A percentile compares a stretch with the other conserved stretches of the same genome.
phyloP scores from a whole-genome alignment of 805 yeast genomes.

The Metschnikowia vanudenii region DNA sequence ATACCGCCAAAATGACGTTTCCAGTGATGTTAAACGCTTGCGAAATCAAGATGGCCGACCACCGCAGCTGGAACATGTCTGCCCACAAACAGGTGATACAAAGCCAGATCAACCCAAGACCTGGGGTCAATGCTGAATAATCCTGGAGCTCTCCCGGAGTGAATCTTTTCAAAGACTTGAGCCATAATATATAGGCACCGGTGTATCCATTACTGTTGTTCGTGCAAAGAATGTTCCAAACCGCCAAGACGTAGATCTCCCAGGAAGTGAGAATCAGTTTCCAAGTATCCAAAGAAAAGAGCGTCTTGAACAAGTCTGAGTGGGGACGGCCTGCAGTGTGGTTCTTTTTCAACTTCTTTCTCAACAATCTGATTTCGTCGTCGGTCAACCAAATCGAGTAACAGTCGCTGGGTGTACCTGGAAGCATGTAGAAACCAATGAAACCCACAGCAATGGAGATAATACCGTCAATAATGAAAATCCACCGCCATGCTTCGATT shows the following conservation, averaged over 20 bases:
- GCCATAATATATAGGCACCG: slow-evolving; percentile 63
- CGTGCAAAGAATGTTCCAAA: slow-evolving; percentile 60
- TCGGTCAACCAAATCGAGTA: slow-evolving; percentile 21
- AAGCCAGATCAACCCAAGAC: slow-evolving; percentile 42
- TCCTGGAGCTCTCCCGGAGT: slow-evolving; percentile 34
- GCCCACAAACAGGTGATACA: slow-evolving; percentile 35
- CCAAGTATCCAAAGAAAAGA: slow-evolving; percentile 42
- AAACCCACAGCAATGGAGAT: slow-evolving; percentile 17
- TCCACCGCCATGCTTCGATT: slow-evolving; percentile 21
- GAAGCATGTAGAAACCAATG: slow-evolving; percentile 19
- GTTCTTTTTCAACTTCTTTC: slow-evolving; percentile 27
- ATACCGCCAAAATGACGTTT: slow-evolving; percentile 52
- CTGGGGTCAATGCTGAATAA: slow-evolving; percentile 47
- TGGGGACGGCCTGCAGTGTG: slow-evolving; percentile 20
- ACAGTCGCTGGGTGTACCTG: slow-evolving; percentile 23
- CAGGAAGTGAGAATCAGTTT: slow-evolving; percentile 50
- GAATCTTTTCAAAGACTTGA: slow-evolving; percentile 30
- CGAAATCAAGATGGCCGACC: slow-evolving; percentile 53
- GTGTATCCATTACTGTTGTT: slow-evolving; percentile 56
- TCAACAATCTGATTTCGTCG: slow-evolving; percentile 30
- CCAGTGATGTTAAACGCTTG: slow-evolving; percentile 55
- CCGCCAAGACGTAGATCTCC: slow-evolving; percentile 57
- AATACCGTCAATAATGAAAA: slow-evolving; percentile 18
- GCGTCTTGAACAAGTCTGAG: slow-evolving; percentile 14
- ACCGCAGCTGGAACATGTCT: slow-evolving; percentile 40